Evolutionary conservation across 2,329 filamentous ascomycete species (phyloP).

Genomic region (Hypomyces perniciosus): DNA sequence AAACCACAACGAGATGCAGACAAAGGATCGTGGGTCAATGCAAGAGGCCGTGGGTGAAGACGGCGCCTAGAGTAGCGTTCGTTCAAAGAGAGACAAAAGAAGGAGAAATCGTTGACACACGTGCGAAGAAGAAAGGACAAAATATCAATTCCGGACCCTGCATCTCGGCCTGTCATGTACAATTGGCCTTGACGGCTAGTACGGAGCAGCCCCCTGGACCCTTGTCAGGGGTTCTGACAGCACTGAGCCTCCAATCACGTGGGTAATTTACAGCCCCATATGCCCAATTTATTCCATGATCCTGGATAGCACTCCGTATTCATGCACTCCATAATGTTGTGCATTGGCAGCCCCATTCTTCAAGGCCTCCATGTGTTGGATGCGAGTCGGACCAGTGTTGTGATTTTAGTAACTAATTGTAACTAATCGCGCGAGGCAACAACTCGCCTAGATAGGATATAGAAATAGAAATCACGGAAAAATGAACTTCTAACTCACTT

Average conservation of each 20-base stretch:
- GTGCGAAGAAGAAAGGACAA: neutral
- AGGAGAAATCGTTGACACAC: neutral
- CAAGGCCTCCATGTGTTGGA: too few relatives aligned
- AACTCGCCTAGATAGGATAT: too few relatives aligned
- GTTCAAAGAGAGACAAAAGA: neutral
- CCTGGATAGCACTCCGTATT: too few relatives aligned
- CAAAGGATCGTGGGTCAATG: neutral
- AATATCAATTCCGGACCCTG: neutral
- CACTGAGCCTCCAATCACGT: conserved; percentile 6
- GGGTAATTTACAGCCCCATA: conserved; percentile 7
- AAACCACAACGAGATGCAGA: neutral
- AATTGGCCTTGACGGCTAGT: neutral
- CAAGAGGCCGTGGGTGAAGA: neutral
- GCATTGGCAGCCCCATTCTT: too few relatives aligned
- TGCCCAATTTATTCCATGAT: neutral
- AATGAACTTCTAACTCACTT: too few relatives aligned
- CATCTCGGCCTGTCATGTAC: neutral
- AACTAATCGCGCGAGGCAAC: too few relatives aligned
- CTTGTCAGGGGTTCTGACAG: conserved; percentile 12
- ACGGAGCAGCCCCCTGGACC: neutral
- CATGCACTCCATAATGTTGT: too few relatives aligned
- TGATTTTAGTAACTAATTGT: too few relatives aligned
- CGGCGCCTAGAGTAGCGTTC: neutral
- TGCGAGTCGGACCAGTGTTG: too few relatives aligned
- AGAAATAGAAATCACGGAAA: too few relatives aligned